Base-by-base conservation (phyloP, 495 filamentous ascomycete genomes). In the Zalerion maritima region DNA sequence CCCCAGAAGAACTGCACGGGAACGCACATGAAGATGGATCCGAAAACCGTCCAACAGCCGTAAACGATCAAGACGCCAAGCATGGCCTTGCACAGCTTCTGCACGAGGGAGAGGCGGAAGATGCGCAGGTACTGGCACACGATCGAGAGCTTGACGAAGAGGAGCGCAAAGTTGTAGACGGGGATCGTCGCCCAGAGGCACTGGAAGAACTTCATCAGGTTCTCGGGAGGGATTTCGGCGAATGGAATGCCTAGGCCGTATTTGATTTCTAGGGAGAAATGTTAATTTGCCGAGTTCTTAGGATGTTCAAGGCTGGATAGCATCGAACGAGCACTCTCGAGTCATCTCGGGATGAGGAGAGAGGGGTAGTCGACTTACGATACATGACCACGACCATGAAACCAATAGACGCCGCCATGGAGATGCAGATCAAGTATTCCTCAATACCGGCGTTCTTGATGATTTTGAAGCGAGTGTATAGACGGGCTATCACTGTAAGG, bases 11-110 rank as follows among this genome's bases (percentile, higher is more conserved):
- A n/a, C 5, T 18, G 16, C 6, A 72, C 41, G 0, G 69, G 69
- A 0, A 52, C 38, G 31, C 69, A 73, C 28, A 58, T 54, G 31
- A 71, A 52, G 29, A 55, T 39, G 2, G 33, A 31, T 9, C 27
- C 27, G 6, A 37, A 13, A 24, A 50, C 23, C 6, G 15, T 26
- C 0, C 13, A 21, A 42, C 40, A 14, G 13, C 46, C 45, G 33
- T 45, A 46, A 11, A 38, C 14, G 23, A 20, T 24, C 18, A 51
- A 21, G 9, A 43, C 5, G 6, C 29, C 28, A 18, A 51, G 32
- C 15, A 38, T 32, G 9, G 12, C 26, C 18, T 27, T 25, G 29
- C 45, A 46, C 23, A 42, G 35, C 14, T 26, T 25, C 14, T 31
- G 32, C 16, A 42, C 38, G 1, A 13, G 14, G 2, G 20, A 27